These are phyloP conservation scores for Termitomyces sp. DNA, from an alignment of 768 basidiomycete species.

Conservation along the genomic window DNA sequence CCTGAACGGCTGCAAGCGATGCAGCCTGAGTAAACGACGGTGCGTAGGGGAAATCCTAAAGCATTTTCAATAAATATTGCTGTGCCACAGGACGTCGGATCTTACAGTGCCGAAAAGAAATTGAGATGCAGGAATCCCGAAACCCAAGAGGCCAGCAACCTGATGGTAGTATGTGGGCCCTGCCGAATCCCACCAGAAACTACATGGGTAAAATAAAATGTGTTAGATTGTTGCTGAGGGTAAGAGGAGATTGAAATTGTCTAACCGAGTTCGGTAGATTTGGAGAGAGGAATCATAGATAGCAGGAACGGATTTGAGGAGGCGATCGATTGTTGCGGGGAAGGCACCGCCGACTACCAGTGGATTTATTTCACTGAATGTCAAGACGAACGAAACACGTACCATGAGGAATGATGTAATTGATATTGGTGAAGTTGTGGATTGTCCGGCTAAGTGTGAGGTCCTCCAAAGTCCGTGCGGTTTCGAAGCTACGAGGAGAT, in stretches of 20 bases:
- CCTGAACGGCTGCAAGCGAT: constrained; percentile 15
- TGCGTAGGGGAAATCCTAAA: constrained; percentile 27
- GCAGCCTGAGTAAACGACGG: constrained; percentile 17
- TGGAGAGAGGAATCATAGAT: constrained; percentile 30
- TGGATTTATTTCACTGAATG: neutral
- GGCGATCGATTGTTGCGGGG: constrained; percentile 30
- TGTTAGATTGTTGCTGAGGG: neutral
- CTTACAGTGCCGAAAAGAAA: constrained; percentile 33
- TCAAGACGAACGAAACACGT: neutral
- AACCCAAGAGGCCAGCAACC: constrained; percentile 27
- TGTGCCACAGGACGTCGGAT: neutral
- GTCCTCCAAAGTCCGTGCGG: constrained; percentile 29
- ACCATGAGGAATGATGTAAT: constrained; percentile 34
- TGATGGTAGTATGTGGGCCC: constrained; percentile 35
- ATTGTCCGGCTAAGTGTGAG: constrained; percentile 25
- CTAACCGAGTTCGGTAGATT: constrained; percentile 28
- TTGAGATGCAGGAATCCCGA: constrained; percentile 27
- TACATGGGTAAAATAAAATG: neutral
- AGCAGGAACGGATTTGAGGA: constrained; percentile 26
- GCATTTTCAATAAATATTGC: neutral
- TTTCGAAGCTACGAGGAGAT: constrained; percentile 22
- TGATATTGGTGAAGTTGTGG: constrained; percentile 30
- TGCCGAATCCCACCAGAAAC: constrained; percentile 37
- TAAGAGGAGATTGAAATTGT: neutral
- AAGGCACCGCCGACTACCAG: constrained; percentile 29